These are phyloP conservation scores for Penicillium goetzii DNA, from an alignment of 495 filamentous ascomycete species.

Conservation along the genomic window DNA sequence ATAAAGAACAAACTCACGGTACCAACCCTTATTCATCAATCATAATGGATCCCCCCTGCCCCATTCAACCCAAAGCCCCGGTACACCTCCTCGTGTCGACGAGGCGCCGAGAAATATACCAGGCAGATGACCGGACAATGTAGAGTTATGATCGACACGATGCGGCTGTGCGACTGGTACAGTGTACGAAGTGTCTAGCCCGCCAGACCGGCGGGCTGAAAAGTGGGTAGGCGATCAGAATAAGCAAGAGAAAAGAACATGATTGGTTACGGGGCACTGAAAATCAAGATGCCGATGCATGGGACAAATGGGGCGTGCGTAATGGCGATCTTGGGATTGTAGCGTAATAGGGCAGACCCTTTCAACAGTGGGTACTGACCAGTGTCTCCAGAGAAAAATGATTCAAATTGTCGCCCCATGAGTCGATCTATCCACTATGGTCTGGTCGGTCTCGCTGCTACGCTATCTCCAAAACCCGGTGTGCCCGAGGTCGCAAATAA, in stretches of 20 bases:
- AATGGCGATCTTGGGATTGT: neutral
- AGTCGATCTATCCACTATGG: neutral
- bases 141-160: neutral
- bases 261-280: neutral
- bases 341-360: neutral
- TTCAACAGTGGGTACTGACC: neutral
- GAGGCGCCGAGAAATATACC: neutral
- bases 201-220: no score
- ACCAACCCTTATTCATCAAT: neutral
- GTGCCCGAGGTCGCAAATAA: conserved; percentile 3
- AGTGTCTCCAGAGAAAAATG: neutral
- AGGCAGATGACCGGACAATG: neutral
- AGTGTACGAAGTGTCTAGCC: neutral
- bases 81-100: neutral
- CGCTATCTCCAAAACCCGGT: conserved; percentile 13
- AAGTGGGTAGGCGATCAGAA: neutral
- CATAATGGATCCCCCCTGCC: neutral
- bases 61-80: neutral
- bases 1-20: neutral
- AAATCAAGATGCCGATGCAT: neutral
- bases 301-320: neutral
- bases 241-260: neutral
- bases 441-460: neutral
- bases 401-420: neutral
- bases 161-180: neutral